Base-by-base conservation (phyloP, 164 flowering plant genomes). In the Vitis riparia region DNA sequence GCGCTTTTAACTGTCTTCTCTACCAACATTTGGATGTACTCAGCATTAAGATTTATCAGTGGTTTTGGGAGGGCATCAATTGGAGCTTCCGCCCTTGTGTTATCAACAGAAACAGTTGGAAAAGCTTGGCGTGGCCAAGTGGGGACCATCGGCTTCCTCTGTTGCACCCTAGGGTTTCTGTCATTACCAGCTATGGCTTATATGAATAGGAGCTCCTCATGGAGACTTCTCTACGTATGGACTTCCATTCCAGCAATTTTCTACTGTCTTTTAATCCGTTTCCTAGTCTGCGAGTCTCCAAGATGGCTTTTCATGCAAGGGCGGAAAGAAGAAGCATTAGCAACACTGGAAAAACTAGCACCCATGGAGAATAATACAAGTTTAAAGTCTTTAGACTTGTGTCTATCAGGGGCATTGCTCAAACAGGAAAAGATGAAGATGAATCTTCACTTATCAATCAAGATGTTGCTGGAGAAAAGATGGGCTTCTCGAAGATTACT, bases 1-100 rank as follows among this genome's bases (percentile, higher is more conserved):
- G 72, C 84, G 1, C 4, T 82, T 1, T 10, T 76, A 0, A 84
- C 88, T 1, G 65, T 65, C 7, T 69, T 83, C 66, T 79, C 89
- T 1, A 70, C 82, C 59, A 88, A 89, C 47, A 73, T 91, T 1
- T 91, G 91, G 91, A 69, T 77, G 30, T 93, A 93, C 79, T 70
- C 93, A 0, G 63, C 59, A 19, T 37, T 91, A 11, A 65, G 86
- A 55, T 84, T 93, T 70, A 11, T 67, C 10, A 11, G 12, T 49
- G 27, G 27, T 1, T 1, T 23, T 23, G 27, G 27, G 27, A 23
- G 27, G 27, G 27, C 27, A 23, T 23, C 27, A 23, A 23, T 23
- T 23, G 27, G 27, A 23, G 27, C 27, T 23, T 23, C 27, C 47
- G 51, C 69, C 0, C 70, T 75, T 11, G 75, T 75, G 11, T 51